These are phyloP conservation scores for Ogataea paraovalis DNA, from an alignment of 805 yeast genomes.

Conservation along the genomic window DNA sequence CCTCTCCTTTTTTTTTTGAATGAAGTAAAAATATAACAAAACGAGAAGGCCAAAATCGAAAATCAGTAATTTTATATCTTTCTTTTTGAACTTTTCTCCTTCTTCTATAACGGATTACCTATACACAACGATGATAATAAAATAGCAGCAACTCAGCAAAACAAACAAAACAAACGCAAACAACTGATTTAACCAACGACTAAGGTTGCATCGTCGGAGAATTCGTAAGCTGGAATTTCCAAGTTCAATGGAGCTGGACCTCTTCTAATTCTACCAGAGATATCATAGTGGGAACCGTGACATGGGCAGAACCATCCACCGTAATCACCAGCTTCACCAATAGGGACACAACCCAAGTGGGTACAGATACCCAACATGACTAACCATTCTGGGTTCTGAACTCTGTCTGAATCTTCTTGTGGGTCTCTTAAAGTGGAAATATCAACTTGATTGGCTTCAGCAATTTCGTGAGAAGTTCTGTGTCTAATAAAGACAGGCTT, in stretches of 20 bases:
- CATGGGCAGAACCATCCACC: slow-evolving; percentile 99
- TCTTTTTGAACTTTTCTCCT: not conserved
- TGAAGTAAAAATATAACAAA: not conserved
- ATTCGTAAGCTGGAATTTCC: slow-evolving; percentile 91
- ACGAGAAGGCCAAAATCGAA: not conserved
- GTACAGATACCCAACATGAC: slow-evolving; percentile 99
- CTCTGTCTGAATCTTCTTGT: slow-evolving; percentile 89
- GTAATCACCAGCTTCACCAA: slow-evolving; percentile 98
- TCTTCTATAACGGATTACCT: slow-evolving; percentile 5
- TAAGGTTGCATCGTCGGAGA: slow-evolving; percentile 69
- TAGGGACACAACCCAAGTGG: slow-evolving; percentile 99
- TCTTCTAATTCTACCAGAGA: slow-evolving; percentile 99
- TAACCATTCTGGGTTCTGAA: slow-evolving; percentile 95
- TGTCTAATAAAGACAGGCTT: slow-evolving; percentile 99
- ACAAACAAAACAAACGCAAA: not conserved
- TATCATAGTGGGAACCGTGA: slow-evolving; percentile 99
- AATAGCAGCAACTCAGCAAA: not conserved
- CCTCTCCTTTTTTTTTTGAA: not conserved
- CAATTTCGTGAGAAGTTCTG: slow-evolving; percentile 90
- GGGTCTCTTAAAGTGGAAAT: slow-evolving; percentile 85
- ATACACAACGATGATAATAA: slow-evolving; percentile 9
- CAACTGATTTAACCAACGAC: slow-evolving; percentile 67
- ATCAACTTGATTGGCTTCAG: slow-evolving; percentile 87
- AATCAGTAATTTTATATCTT: not conserved
- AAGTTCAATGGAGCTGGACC: slow-evolving; percentile 99